A percentile compares a stretch with the other conserved stretches of the same genome.
Conservation (phyloP, 2,329 filamentous ascomycete species). For the Colletotrichum sp. region DNA sequence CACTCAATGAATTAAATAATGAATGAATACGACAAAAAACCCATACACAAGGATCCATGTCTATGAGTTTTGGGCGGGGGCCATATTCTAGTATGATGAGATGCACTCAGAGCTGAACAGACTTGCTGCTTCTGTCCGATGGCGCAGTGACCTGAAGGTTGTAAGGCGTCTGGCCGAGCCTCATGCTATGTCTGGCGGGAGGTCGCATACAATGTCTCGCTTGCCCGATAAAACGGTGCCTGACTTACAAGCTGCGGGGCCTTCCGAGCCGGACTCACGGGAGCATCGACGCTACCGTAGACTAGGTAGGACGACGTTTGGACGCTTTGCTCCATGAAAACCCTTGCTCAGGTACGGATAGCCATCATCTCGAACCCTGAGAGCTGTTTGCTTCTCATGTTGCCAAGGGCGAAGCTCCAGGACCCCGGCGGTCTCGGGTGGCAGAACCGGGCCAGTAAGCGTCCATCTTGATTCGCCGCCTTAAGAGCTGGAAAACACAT, state of each 20-base stretch:
- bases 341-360: not conserved
- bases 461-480: not conserved
- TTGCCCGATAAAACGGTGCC: not conserved
- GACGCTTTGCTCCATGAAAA: not conserved
- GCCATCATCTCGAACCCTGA: not conserved
- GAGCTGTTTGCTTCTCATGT: not conserved
- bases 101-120: not conserved
- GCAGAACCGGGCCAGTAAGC: not conserved
- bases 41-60: not conserved
- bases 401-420: not conserved
- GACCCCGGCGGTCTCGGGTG: not conserved
- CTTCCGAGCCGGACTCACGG: not conserved
- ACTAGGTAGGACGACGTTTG: not conserved
- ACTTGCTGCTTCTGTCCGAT: not conserved
- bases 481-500: not conserved
- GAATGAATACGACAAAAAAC: no score
- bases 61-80: rapidly evolving
- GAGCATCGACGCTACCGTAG: not conserved
- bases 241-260: not conserved
- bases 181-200: not conserved
- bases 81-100: rapidly evolving
- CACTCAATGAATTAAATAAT: no score
- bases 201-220: not conserved
- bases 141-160: not conserved
- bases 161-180: not conserved